Evolutionary conservation across 2,329 filamentous ascomycete genomes (phyloP).

Genomic region (Parascedosporium putredinis): DNA sequence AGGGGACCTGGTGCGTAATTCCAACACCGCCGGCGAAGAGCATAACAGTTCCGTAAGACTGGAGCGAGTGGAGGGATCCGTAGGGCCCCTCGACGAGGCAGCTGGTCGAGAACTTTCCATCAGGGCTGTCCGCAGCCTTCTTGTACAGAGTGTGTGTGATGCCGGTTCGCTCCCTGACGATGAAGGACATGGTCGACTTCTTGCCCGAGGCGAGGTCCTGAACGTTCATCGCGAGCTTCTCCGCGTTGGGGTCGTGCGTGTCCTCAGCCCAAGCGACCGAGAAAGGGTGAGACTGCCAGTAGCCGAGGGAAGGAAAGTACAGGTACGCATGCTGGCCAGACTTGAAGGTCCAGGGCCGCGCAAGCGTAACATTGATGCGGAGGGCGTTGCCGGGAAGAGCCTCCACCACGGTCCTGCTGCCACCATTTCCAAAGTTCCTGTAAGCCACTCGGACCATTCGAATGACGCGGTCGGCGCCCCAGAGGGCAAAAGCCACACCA

Average conservation of each 20-base stretch:
- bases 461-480: slow-evolving; percentile 51
- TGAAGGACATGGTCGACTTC: slow-evolving; percentile 58
- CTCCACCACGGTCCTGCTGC: slow-evolving; percentile 60
- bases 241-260: slow-evolving; percentile 35
- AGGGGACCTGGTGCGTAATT: slow-evolving; percentile 69
- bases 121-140: slow-evolving; percentile 50
- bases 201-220: slow-evolving; percentile 48
- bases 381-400: slow-evolving; percentile 66
- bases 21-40: slow-evolving; percentile 74
- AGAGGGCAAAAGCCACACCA: slow-evolving; percentile 53
- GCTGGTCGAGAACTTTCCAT: slow-evolving; percentile 49
- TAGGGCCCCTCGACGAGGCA: slow-evolving; percentile 71
- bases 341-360: slow-evolving; percentile 65
- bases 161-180: slow-evolving; percentile 64
- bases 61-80: slow-evolving; percentile 58
- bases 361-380: slow-evolving; percentile 62
- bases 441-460: slow-evolving; percentile 52
- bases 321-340: slow-evolving; percentile 72
- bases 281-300: slow-evolving; percentile 71
- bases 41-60: slow-evolving; percentile 68
- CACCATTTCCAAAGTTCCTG: slow-evolving; percentile 56
- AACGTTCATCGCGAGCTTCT: slow-evolving; percentile 48
- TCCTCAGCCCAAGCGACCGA: slow-evolving; percentile 71
- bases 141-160: slow-evolving; percentile 62
- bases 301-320: slow-evolving; percentile 62